Base-by-base conservation (phyloP, 495 filamentous ascomycete species). In the Wilcoxina mikolae region DNA sequence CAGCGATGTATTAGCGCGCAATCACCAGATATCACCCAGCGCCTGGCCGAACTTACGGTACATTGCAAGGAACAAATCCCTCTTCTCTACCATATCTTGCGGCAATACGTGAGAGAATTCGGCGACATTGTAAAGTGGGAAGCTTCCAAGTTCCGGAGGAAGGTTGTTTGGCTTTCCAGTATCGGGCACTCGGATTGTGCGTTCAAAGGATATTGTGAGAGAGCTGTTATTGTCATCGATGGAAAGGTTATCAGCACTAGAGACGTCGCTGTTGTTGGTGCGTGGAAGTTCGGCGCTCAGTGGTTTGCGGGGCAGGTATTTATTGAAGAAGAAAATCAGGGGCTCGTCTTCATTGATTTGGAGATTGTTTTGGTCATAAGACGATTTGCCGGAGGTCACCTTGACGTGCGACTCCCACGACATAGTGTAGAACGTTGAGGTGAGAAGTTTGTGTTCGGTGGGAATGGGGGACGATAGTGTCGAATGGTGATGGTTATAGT, bases 181-280 rank as follows among this genome's bases (percentile, higher is more conserved):
- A 43, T 77, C 73, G 0, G 71, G 68, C 4, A 77, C 68, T 26
- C 74, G 67, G 22, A 76, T 60, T 4, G 70, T 76, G n/a, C 72
- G 67, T 12, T 68, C 45, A 54, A 77, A 67, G 39, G 5, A 28
- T 29, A 69, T 65, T 2, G 24, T 23, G 0, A 68, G 18, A n/a
- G 25, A 5, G 4, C 3, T 12, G 3, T 38, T 52, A n/a, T 45
- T 38, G 25, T 39, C 11, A 26, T 53, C 42, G 9, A 59, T 5
- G 3, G 10, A 41, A 4, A 59, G 43, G 3, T 18, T 4, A 23
- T 25, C 33, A 4, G 5, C 25, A 3, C 3, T 31, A 3, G 3
- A 12, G 11, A 11, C 5, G 0, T 20, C n/a, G 20, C 3, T 24
- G 1, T 1, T 15, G 20, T 29, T 28, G 2, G 18, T 28, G 9